Evolutionary conservation across 768 basidiomycete species (phyloP), one percentile per base, ranked within the genome.

Genomic region (Trametes cingulata): DNA sequence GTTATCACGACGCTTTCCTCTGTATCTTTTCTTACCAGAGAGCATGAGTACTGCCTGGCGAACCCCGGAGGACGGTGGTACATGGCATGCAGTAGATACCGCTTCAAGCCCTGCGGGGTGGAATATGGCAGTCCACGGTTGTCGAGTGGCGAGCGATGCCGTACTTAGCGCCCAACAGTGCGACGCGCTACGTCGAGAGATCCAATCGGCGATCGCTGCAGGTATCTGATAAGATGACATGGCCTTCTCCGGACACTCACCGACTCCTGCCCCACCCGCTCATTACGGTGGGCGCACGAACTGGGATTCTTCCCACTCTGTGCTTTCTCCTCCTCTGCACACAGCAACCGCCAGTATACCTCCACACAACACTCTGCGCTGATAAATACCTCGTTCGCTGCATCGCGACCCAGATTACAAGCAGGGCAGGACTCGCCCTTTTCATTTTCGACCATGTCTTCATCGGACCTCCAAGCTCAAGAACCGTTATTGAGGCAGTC

Each of bases 151-250:
- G 29, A 5, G 29, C 6, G 29, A 33, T 4, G 10, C 29, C 29
- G 29, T 33, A 33, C 29, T 4, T 33, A 33, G 29, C 29, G 29
- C 29, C n/a, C n/a, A n/a, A n/a, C n/a, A n/a, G n/a, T n/a, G n/a
- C n/a, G 35, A 33, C 48, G 36, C 36, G 36, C 7, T 37, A 36
- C 29, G 45, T 25, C 22, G 14, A 13, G 29, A 37, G 42, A 52
- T 45, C 27, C 43, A 25, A 56, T 61, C 45, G 42, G 41, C 29
- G 15, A 19, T 24, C 20, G 20, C 22, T 4, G 19, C 3, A 35
- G n/a, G 57, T 67, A 67, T 67, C 63, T 56, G 66, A 64, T 67
- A 58, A 67, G 60, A 61, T 53, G 22, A n/a, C 40, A 13, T 40
- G 19, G 45, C 20, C n/a, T 10, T n/a, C 6, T 15, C 42, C 41